These are phyloP conservation scores for Nematocida minor DNA, from an alignment of 371 early-diverging fungal genomes.

Conservation along the genomic window DNA sequence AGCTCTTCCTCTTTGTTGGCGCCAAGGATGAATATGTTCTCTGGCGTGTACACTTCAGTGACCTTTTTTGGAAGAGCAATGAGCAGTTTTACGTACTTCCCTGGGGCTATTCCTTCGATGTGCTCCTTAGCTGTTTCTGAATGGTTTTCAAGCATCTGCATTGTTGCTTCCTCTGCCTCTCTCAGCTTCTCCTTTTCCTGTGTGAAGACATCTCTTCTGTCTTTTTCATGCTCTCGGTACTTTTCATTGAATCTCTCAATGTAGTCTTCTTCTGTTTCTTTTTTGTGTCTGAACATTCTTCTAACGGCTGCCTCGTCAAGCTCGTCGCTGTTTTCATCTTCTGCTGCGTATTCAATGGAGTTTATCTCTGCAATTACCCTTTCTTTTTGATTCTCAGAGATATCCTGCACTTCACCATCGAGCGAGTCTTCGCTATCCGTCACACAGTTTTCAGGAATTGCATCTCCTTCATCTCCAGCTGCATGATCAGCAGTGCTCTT, in stretches of 20 bases:
- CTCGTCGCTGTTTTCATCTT: slow-evolving; percentile 3
- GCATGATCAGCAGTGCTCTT: neutral
- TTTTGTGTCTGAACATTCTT: slow-evolving; percentile 47
- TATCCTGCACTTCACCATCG: neutral
- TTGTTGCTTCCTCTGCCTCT: slow-evolving; percentile 17
- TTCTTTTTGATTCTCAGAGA: too few relatives aligned
- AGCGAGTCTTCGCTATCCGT: slow-evolving; percentile 18
- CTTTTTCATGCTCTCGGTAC: slow-evolving; percentile 53
- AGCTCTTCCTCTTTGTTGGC: slow-evolving; percentile 49
- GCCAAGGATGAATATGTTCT: slow-evolving; percentile 45
- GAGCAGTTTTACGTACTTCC: slow-evolving; percentile 57
- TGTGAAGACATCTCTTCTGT: slow-evolving; percentile 38
- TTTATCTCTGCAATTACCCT: neutral
- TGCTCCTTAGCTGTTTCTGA: slow-evolving; percentile 32
- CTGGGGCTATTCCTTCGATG: slow-evolving; percentile 51
- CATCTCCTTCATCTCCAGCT: neutral
- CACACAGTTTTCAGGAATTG: neutral
- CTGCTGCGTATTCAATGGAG: neutral
- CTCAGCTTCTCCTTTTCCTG: slow-evolving; percentile 46
- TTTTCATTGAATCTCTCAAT: slow-evolving; percentile 57
- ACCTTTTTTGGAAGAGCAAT: slow-evolving; percentile 7
- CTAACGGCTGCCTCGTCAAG: slow-evolving; percentile 26
- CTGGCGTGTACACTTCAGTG: slow-evolving; percentile 7
- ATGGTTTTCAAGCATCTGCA: slow-evolving; percentile 29
- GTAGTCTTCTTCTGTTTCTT: slow-evolving; percentile 53